Conservation (phyloP, 1,139 yeast genomes). For the Petasospora fabianii region DNA sequence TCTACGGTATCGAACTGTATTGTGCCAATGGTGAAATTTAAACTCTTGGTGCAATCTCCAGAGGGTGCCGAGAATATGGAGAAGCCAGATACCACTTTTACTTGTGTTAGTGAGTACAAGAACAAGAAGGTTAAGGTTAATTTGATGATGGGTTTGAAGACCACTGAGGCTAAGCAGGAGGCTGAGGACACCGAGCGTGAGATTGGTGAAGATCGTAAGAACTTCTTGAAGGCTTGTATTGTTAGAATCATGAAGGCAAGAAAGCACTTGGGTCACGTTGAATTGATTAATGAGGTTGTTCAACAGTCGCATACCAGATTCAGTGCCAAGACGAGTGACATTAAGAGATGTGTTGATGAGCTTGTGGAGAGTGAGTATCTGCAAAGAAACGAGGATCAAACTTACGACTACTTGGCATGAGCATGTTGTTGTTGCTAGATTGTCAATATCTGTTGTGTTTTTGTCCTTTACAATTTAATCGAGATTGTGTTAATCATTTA, state of each 20-base stretch:
- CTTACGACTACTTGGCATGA: slow-evolving; percentile 73
- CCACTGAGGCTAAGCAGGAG: slow-evolving; percentile 62
- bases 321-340: slow-evolving; percentile 79
- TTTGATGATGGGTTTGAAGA: slow-evolving; percentile 77
- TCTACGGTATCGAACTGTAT: slow-evolving; percentile 72
- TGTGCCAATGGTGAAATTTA: slow-evolving; percentile 74
- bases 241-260: slow-evolving; percentile 97
- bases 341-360: slow-evolving; percentile 81
- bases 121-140: slow-evolving; percentile 83
- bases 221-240: slow-evolving; percentile 86
- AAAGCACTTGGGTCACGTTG: slow-evolving; percentile 72
- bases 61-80: slow-evolving; percentile 46
- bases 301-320: slow-evolving; percentile 84
- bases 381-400: slow-evolving; percentile 69
- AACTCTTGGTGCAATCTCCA: slow-evolving; percentile 65
- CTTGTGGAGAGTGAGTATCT: slow-evolving; percentile 85
- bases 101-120: slow-evolving; percentile 77
- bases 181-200: slow-evolving; percentile 81
- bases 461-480: too few relatives aligned
- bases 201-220: slow-evolving; percentile 81
- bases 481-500: too few relatives aligned
- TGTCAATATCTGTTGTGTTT: too few relatives aligned
- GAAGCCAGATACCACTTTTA: slow-evolving; percentile 57
- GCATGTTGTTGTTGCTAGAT: too few relatives aligned
- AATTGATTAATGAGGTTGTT: slow-evolving; percentile 82